A percentile compares a stretch with the other conserved stretches of the same genome.
Evolutionary conservation across 1,284 basidiomycete species (phyloP).

Genomic region (Apiotrichum laibachii): DNA sequence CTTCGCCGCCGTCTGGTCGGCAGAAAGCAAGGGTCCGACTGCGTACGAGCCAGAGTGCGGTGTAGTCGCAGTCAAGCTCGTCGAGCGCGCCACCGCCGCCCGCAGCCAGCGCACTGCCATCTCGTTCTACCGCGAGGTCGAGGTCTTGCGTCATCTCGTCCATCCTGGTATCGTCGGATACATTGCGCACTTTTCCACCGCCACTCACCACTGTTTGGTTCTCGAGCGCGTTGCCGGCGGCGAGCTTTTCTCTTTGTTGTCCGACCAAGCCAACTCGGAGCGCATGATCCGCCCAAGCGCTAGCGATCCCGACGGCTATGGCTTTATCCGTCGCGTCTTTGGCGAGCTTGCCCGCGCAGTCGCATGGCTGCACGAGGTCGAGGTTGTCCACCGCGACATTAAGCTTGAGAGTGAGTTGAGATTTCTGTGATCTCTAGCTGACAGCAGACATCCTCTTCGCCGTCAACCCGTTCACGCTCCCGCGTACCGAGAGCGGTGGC

Average conservation of each 20-base stretch:
- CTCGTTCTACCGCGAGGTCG: slow-evolving; percentile 81
- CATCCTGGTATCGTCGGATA: slow-evolving; percentile 80
- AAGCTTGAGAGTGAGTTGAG: slow-evolving; percentile 81
- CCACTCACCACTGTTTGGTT: slow-evolving; percentile 73
- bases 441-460: slow-evolving; percentile 61
- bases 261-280: slow-evolving; percentile 59
- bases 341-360: slow-evolving; percentile 75
- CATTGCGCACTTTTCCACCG: slow-evolving; percentile 69
- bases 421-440: neutral
- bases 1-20: slow-evolving; percentile 75
- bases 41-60: slow-evolving; percentile 17
- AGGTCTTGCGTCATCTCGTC: slow-evolving; percentile 77
- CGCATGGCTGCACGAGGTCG: slow-evolving; percentile 83
- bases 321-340: slow-evolving; percentile 68
- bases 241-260: slow-evolving; percentile 77
- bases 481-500: slow-evolving; percentile 37
- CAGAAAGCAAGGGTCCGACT: slow-evolving; percentile 51
- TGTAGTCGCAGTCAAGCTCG: slow-evolving; percentile 74
- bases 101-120: slow-evolving; percentile 70
- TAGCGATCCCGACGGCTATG: slow-evolving; percentile 35
- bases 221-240: slow-evolving; percentile 76
- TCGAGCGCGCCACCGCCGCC: slow-evolving; percentile 60
- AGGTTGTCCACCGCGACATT: slow-evolving; percentile 86
- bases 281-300: slow-evolving; percentile 45
- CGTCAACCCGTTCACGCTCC: slow-evolving; percentile 51